These are phyloP conservation scores for Boletus vermiculosoides DNA, from an alignment of 768 basidiomycete species.

Conservation along the genomic window DNA sequence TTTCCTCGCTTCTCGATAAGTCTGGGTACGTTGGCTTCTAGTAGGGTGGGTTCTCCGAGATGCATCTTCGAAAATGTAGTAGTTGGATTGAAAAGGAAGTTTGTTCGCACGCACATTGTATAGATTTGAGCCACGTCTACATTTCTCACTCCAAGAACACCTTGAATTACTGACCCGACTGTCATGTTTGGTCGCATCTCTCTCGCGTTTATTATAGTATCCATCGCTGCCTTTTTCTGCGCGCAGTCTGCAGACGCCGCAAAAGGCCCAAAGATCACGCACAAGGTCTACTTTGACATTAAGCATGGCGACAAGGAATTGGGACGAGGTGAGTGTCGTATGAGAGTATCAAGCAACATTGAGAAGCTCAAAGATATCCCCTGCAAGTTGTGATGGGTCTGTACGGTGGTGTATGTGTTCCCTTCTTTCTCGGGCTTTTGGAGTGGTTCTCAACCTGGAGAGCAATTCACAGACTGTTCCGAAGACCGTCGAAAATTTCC, in stretches of 20 bases:
- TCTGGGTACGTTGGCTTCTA: neutral
- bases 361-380: slow-evolving; percentile 7
- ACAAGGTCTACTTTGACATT: slow-evolving; percentile 94
- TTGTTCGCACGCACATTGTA: slow-evolving; percentile 20
- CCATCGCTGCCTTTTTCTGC: slow-evolving; percentile 69
- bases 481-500: slow-evolving; percentile 97
- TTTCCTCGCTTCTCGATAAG: neutral
- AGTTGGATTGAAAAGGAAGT: slow-evolving; percentile 17
- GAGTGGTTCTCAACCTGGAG: neutral
- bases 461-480: slow-evolving; percentile 70
- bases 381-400: slow-evolving; percentile 77
- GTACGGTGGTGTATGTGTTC: slow-evolving; percentile 72
- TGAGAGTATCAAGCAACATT: neutral
- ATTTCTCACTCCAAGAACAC: slow-evolving; percentile 11
- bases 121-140: slow-evolving; percentile 21
- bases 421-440: neutral
- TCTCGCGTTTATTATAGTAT: slow-evolving; percentile 58
- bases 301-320: slow-evolving; percentile 86
- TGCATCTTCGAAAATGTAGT: neutral
- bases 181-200: slow-evolving; percentile 61
- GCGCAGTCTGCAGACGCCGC: slow-evolving; percentile 72
- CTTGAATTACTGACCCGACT: slow-evolving; percentile 2
- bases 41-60: no score
- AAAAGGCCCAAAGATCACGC: slow-evolving; percentile 86
- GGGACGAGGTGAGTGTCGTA: slow-evolving; percentile 63